Evolutionary conservation across 148 eudicot species (phyloP).

Genomic region (Vaccinium myrtillus): DNA sequence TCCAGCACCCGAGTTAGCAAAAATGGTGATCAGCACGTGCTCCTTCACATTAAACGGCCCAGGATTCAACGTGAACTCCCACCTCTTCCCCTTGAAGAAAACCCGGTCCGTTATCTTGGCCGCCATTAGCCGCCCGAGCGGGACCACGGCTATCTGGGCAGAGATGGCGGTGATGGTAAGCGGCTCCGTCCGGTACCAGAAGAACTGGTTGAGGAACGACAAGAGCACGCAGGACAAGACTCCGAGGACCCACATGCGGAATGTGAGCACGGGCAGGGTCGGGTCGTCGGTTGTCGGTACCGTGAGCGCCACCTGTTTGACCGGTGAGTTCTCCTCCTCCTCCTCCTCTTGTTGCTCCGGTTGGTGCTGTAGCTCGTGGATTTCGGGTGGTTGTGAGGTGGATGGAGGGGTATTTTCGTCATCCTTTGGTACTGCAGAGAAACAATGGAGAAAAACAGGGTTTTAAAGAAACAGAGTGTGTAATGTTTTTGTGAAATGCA

Average conservation of each 20-base stretch:
- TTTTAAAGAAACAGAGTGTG: background rate
- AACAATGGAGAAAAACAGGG: background rate
- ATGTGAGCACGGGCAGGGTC: slow-evolving; percentile 74
- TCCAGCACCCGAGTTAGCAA: slow-evolving; percentile 94
- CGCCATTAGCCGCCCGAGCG: slow-evolving; percentile 87
- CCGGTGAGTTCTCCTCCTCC: slow-evolving; percentile 72
- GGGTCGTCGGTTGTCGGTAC: slow-evolving; percentile 76
- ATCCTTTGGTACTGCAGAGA: slow-evolving; percentile 22
- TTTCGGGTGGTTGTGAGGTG: slow-evolving; percentile 7
- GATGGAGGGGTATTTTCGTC: slow-evolving; percentile 11
- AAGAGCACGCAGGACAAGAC: slow-evolving; percentile 62
- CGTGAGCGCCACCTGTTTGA: slow-evolving; percentile 84
- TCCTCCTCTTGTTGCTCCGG: background rate
- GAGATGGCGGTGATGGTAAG: slow-evolving; percentile 83
- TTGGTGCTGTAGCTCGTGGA: background rate
- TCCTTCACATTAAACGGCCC: slow-evolving; percentile 95
- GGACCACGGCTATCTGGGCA: slow-evolving; percentile 91
- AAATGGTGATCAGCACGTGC: slow-evolving; percentile 90
- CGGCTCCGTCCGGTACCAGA: slow-evolving; percentile 93
- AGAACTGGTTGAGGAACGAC: slow-evolving; percentile 91
- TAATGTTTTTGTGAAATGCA: background rate
- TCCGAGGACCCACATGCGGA: slow-evolving; percentile 92
- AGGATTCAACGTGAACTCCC: slow-evolving; percentile 80
- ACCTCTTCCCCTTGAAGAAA: slow-evolving; percentile 52
- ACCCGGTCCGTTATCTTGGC: slow-evolving; percentile 51